Conservation (phyloP, 2,329 filamentous ascomycete species). For the Xylariales sp. region DNA sequence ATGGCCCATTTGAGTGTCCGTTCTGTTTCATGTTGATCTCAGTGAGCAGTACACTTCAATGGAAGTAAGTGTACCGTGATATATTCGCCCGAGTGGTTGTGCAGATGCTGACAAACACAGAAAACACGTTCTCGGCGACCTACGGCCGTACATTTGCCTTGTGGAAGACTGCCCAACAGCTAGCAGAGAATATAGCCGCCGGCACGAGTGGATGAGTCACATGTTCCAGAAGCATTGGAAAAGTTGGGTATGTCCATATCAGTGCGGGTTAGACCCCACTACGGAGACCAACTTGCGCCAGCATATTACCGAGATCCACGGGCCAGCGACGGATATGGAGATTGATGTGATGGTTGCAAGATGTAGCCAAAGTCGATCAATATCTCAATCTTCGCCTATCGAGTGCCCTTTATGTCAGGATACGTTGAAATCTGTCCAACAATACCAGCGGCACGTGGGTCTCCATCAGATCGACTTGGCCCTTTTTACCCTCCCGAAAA, state of each 20-base stretch:
- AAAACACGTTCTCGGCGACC: conserved; percentile 53
- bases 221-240: conserved; percentile 44
- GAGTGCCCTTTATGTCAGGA: conserved; percentile 41
- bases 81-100: background rate
- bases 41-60: conserved; percentile 43
- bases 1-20: conserved; percentile 53
- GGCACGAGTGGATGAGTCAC: conserved; percentile 45
- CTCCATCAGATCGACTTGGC: conserved; percentile 45
- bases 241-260: conserved; percentile 41
- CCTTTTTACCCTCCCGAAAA: conserved; percentile 39
- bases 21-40: conserved; percentile 55
- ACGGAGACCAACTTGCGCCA: conserved; percentile 15
- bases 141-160: conserved; percentile 55
- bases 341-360: conserved; percentile 10
- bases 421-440: conserved; percentile 23
- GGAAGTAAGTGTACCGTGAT: conserved; percentile 46
- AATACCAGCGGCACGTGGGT: conserved; percentile 46
- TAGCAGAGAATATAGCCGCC: conserved; percentile 38
- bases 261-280: conserved; percentile 28
- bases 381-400: conserved; percentile 6
- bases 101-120: conserved; percentile 31
- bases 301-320: conserved; percentile 8
- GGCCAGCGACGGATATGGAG: conserved; percentile 21
- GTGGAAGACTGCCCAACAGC: conserved; percentile 44
- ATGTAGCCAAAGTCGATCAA: conserved; percentile 18